A percentile compares a stretch with the other conserved stretches of the same genome.
phyloP scores from a whole-genome alignment of 345 rosid species.

The Hibiscus syriacus region DNA sequence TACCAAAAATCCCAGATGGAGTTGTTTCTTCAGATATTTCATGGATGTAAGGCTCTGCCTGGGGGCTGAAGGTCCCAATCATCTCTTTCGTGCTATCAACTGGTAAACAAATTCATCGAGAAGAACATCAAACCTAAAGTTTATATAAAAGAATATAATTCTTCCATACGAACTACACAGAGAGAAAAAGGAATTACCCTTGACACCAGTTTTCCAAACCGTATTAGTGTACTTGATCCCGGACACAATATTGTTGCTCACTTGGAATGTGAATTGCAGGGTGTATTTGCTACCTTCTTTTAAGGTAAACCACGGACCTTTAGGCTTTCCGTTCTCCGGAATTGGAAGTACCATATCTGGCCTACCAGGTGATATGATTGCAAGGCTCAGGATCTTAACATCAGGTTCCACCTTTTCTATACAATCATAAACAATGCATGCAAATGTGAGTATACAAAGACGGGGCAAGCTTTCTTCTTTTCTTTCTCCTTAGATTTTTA shows the following conservation, averaged over 20 bases:
- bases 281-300: conserved; percentile 79
- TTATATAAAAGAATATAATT: not conserved
- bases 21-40: conserved; percentile 77
- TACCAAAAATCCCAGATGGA: conserved; percentile 83
- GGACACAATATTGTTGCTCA: conserved; percentile 79
- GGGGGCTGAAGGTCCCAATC: conserved; percentile 96
- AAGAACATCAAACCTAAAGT: not conserved
- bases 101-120: conserved; percentile 17
- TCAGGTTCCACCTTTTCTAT: conserved; percentile 74
- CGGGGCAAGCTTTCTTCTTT: not conserved
- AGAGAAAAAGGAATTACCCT: conserved; percentile 30
- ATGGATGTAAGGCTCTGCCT: conserved; percentile 69
- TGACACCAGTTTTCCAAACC: conserved; percentile 76
- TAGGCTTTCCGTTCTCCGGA: conserved; percentile 56
- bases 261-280: conserved; percentile 60
- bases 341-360: conserved; percentile 58
- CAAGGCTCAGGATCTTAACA: conserved; percentile 64
- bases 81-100: conserved; percentile 65
- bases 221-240: conserved; percentile 72
- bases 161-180: not conserved
- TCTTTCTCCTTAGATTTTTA: too few relatives aligned
- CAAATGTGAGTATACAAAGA: conserved; percentile 10
- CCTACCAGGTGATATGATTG: conserved; percentile 40
- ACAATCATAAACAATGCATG: conserved; percentile 9
- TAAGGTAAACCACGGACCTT: conserved; percentile 79